Conservation (phyloP, 352 stramenopile species). For the Globisporangium uncinulatum region DNA sequence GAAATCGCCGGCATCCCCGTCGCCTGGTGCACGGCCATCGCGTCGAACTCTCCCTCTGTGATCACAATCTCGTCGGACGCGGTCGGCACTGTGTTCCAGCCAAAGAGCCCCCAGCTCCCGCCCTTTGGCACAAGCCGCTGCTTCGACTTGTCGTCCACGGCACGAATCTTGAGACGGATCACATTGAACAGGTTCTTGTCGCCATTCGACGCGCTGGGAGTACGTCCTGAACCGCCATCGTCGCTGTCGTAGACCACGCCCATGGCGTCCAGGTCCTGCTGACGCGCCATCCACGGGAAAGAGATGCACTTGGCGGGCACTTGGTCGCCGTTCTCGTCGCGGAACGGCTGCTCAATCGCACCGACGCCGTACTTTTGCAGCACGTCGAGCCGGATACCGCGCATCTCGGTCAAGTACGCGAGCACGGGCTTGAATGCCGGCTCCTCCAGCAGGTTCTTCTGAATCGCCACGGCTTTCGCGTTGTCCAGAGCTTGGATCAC, state of each 20-base stretch:
- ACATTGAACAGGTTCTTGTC: conserved; percentile 82
- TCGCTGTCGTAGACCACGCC: conserved; percentile 60
- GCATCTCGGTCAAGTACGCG: conserved; percentile 62
- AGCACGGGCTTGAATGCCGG: conserved; percentile 54
- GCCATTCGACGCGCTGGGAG: conserved; percentile 3
- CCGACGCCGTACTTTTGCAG: conserved; percentile 88
- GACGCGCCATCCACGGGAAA: conserved; percentile 94
- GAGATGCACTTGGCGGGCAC: conserved; percentile 85
- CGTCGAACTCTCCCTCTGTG: conserved; percentile 97
- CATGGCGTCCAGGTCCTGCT: conserved; percentile 80
- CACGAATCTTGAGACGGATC: conserved; percentile 81
- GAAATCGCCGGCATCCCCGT: conserved; percentile 89
- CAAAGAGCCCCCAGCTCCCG: conserved; percentile 97
- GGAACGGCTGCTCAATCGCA: conserved; percentile 84
- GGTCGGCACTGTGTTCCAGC: conserved; percentile 95
- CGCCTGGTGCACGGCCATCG: conserved; percentile 97
- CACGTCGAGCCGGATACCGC: conserved; percentile 62
- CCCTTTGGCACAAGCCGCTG: conserved; percentile 87
- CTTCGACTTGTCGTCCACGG: conserved; percentile 81
- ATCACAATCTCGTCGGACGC: conserved; percentile 91
- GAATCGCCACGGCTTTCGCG: conserved; percentile 76
- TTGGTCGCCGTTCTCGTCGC: conserved; percentile 48
- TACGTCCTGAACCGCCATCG: conserved; percentile 11
- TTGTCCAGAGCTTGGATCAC: conserved; percentile 80
- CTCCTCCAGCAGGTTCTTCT: conserved; percentile 75